phyloP scores from a whole-genome alignment of 2,329 filamentous ascomycete genomes.

The Alternaria tenuissima region DNA sequence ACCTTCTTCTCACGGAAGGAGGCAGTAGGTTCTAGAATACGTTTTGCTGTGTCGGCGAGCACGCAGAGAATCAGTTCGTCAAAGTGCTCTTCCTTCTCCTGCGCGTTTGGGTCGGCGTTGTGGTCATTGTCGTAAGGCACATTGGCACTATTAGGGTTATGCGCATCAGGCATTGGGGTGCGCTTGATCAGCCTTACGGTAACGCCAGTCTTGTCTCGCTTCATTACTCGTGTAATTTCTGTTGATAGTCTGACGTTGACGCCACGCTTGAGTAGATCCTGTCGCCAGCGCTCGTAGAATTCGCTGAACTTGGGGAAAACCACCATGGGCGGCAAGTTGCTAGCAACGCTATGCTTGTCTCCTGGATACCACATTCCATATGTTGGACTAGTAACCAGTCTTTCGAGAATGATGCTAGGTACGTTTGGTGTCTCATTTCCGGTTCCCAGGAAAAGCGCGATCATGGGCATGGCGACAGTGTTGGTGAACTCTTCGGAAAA shows the following conservation, averaged over 20 bases:
- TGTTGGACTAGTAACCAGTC: slow-evolving; percentile 61
- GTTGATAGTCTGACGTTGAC: slow-evolving; percentile 66
- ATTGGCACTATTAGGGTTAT: slow-evolving; percentile 58
- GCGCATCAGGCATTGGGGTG: slow-evolving; percentile 52
- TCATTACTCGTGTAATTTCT: slow-evolving; percentile 62
- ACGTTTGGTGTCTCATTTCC: slow-evolving; percentile 79
- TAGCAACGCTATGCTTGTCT: slow-evolving; percentile 57
- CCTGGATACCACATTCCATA: slow-evolving; percentile 67
- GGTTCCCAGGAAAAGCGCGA: slow-evolving; percentile 77
- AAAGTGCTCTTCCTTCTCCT: slow-evolving; percentile 60
- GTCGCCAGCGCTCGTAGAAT: slow-evolving; percentile 68
- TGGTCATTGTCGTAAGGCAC: slow-evolving; percentile 47
- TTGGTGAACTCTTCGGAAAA: slow-evolving; percentile 76
- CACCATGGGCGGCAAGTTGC: slow-evolving; percentile 64
- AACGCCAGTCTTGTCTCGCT: slow-evolving; percentile 62
- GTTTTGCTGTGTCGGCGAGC: slow-evolving; percentile 64
- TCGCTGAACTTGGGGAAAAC: slow-evolving; percentile 69
- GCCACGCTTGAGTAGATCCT: slow-evolving; percentile 61
- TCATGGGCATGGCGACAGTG: slow-evolving; percentile 74
- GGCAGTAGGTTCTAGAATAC: slow-evolving; percentile 65
- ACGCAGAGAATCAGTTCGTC: slow-evolving; percentile 74
- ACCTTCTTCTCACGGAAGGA: slow-evolving; percentile 70
- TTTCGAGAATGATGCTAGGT: slow-evolving; percentile 69
- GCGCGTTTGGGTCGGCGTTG: slow-evolving; percentile 52
- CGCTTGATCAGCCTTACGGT: slow-evolving; percentile 58